Conservation (phyloP, 2,329 filamentous ascomycete species). For the Fusarium sulawesiense region DNA sequence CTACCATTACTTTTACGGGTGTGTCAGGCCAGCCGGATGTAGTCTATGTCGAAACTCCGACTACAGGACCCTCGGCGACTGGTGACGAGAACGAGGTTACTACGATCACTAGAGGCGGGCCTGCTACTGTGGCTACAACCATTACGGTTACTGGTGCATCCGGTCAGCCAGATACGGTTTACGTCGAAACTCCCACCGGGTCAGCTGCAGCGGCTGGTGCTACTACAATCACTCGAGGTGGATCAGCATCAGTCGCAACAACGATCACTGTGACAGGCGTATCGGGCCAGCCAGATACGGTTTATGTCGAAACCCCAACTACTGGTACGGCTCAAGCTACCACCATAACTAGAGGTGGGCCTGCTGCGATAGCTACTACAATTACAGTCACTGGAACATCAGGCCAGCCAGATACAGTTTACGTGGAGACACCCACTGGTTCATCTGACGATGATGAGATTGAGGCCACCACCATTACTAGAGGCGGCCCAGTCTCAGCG, state of each 20-base stretch:
- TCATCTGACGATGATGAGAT: not conserved
- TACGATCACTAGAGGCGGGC: no score
- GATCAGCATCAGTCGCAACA: not conserved
- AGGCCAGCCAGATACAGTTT: not conserved
- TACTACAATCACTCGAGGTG: not conserved
- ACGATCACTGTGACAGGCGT: not conserved
- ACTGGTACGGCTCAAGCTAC: not conserved
- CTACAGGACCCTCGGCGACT: no score
- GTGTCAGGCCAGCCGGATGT: not conserved
- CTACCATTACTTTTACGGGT: not conserved
- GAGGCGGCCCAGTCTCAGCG: not conserved
- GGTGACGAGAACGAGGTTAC: no score
- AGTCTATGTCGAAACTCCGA: no score
- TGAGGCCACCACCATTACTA: not conserved
- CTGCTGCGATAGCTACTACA: not conserved
- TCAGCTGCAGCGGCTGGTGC: no score
- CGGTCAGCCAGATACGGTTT: not conserved
- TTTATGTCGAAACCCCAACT: not conserved
- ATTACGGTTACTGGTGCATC: no score
- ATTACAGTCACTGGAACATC: no score
- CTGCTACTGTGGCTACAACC: no score
- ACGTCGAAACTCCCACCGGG: not conserved
- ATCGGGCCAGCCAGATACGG: not conserved
- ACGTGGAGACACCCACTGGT: not conserved
- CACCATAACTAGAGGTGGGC: not conserved